Percentiles rank a stretch among this genome's conserved stretches.
phyloP scores from a whole-genome alignment of 345 rosid genomes.

The Hevea brasiliensis region DNA sequence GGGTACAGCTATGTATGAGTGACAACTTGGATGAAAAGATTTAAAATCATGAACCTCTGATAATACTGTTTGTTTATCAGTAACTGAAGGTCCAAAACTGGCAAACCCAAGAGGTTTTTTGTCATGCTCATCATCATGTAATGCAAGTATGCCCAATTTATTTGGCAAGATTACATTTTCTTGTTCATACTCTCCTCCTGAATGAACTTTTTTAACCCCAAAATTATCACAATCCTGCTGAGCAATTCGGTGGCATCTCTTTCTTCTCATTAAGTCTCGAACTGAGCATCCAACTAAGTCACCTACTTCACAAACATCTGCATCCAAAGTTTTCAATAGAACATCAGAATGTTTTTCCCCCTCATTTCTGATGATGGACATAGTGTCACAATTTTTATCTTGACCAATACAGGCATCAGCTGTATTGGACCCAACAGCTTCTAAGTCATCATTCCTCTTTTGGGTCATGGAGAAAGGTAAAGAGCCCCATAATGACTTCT shows the following conservation, averaged over 20 bases:
- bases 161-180: conserved; percentile 22
- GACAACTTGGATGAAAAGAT: conserved; percentile 10
- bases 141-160: conserved; percentile 29
- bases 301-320: conserved; percentile 32
- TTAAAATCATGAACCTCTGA: conserved; percentile 6
- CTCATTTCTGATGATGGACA: conserved; percentile 28
- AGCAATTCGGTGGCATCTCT: conserved; percentile 49
- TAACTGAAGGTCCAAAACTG: conserved; percentile 6
- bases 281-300: conserved; percentile 52
- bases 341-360: conserved; percentile 29
- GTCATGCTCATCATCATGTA: conserved; percentile 24
- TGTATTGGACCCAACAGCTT: conserved; percentile 21
- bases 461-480: conserved; percentile 50
- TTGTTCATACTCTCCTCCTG: conserved; percentile 28
- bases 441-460: conserved; percentile 36
- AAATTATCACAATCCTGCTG: conserved; percentile 37
- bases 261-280: conserved; percentile 87
- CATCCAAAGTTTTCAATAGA: conserved; percentile 31
- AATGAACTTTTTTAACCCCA: conserved; percentile 35
- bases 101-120: conserved; percentile 11
- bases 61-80: conserved; percentile 9
- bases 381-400: conserved; percentile 22
- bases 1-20: conserved; percentile 1
- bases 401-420: conserved; percentile 34
- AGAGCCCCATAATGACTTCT: conserved; percentile 59